Evolutionary conservation across 2,329 filamentous ascomycete genomes (phyloP), one percentile per base, ranked within the genome.

Genomic region (Chaetoscypha palmicola): DNA sequence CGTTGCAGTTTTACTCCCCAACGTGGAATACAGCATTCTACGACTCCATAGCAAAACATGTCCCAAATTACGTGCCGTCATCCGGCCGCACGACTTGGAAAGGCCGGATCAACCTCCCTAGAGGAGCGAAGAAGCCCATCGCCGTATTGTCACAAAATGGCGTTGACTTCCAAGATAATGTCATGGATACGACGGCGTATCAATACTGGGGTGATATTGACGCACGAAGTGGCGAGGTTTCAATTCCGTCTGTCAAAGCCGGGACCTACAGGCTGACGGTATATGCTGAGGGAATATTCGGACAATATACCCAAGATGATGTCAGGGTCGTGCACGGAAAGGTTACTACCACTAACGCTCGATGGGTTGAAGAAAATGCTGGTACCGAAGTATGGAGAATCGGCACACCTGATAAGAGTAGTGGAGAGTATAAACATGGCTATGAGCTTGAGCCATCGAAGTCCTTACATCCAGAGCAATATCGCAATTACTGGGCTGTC

Each of bases 311-410:
- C 1, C 68, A 75, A 47, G 78, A 83, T 45, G 63, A 67, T 30
- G 50, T 72, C 17, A n/a, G 41, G 14, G 54, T 75, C 9, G 58
- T 57, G 4, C 63, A 70, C 0, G 68, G 68, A 2, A 57, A 66
- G 21, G 62, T 59, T 4, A 66, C 64, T 3, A 66, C 60, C 9
- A 66, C 62, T 3, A 56, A 61, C 16, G 66, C 66, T 1, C 62
- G 52, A 28, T 81, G 78, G 76, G 60, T 57, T 2, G 67, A 74
- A 36, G 79, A 82, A 51, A 69, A 66, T 1, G 67, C 71, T 0
- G 78, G 79, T 2, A 69, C 57, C 1, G 79, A 83, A 53, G 62
- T 83, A 43, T 83, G 74, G 71, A 69, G 79, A 16, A 73, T 83
- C 37, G 79, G 79, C 2, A 76, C 67, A 0, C 79, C 79, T 0